Percentiles rank a stretch among this genome's conserved stretches.
phyloP scores from a whole-genome alignment of 2,329 filamentous ascomycete species.

The Ophiobolus disseminans region DNA sequence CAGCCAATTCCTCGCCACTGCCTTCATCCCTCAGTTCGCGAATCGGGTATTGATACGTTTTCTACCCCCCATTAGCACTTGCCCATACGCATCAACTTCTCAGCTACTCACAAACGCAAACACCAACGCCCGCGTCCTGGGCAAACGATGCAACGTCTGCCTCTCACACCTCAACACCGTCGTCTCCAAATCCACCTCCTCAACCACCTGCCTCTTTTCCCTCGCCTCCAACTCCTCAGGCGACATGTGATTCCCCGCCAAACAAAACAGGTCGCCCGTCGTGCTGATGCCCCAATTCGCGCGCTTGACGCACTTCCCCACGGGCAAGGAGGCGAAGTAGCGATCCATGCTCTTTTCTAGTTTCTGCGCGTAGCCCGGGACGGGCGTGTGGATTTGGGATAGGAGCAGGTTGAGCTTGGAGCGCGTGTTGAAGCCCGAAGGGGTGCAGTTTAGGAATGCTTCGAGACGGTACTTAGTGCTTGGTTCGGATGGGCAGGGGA shows the following conservation, averaged over 20 bases:
- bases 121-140: conserved; percentile 60
- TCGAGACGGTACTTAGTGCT: conserved; percentile 61
- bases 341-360: conserved; percentile 67
- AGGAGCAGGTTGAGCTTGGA: conserved; percentile 62
- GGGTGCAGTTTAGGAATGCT: conserved; percentile 64
- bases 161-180: conserved; percentile 62
- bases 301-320: conserved; percentile 63
- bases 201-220: conserved; percentile 33
- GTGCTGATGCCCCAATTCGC: conserved; percentile 62
- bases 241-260: conserved; percentile 54
- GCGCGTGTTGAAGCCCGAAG: conserved; percentile 64
- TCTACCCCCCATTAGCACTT: conserved; percentile 7
- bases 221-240: conserved; percentile 39
- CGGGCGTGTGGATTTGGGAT: conserved; percentile 64
- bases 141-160: conserved; percentile 68
- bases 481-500: conserved; percentile 50
- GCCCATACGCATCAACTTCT: neutral
- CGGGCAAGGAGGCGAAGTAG: conserved; percentile 63
- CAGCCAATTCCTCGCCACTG: conserved; percentile 59
- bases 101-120: conserved; percentile 59
- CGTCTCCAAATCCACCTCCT: conserved; percentile 52
- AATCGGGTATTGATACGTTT: conserved; percentile 66
- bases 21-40: conserved; percentile 64
- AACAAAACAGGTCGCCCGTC: conserved; percentile 48
- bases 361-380: conserved; percentile 64